These are phyloP conservation scores for Apiospora aurea DNA, from an alignment of 2,329 filamentous ascomycete species.

Conservation along the genomic window DNA sequence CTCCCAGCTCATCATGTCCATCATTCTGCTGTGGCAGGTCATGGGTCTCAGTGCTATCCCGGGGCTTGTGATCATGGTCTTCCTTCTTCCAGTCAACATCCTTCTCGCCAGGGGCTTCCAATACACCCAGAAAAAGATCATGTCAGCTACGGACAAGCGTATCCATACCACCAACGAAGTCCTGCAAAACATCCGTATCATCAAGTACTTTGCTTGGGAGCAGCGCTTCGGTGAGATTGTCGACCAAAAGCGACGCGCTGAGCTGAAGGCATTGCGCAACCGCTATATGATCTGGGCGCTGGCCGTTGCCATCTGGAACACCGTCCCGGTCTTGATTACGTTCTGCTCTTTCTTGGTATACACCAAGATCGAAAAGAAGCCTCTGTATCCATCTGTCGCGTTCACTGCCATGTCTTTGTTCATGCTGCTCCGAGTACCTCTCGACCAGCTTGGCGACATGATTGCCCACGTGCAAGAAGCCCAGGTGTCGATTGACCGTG, in stretches of 20 bases:
- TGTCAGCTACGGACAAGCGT: conserved; percentile 91
- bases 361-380: conserved; percentile 87
- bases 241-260: conserved; percentile 82
- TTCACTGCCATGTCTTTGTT: conserved; percentile 98
- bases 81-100: conserved; percentile 91
- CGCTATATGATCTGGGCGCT: conserved; percentile 91
- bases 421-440: conserved; percentile 87
- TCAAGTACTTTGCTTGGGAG: conserved; percentile 99
- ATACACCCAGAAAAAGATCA: conserved; percentile 86
- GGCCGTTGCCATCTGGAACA: conserved; percentile 96
- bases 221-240: conserved; percentile 86
- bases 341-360: conserved; percentile 96
- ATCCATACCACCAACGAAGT: conserved; percentile 98
- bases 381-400: conserved; percentile 87
- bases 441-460: conserved; percentile 98
- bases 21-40: conserved; percentile 85
- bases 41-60: conserved; percentile 94
- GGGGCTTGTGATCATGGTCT: conserved; percentile 86
- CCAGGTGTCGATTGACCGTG: conserved; percentile 94
- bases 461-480: conserved; percentile 97
- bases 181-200: conserved; percentile 95
- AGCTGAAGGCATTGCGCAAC: conserved; percentile 79
- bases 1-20: conserved; percentile 82
- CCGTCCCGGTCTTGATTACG: conserved; percentile 91
- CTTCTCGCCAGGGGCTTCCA: conserved; percentile 86